Conservation (phyloP, 1,284 basidiomycete genomes). For the Marasmius tenuissimus region DNA sequence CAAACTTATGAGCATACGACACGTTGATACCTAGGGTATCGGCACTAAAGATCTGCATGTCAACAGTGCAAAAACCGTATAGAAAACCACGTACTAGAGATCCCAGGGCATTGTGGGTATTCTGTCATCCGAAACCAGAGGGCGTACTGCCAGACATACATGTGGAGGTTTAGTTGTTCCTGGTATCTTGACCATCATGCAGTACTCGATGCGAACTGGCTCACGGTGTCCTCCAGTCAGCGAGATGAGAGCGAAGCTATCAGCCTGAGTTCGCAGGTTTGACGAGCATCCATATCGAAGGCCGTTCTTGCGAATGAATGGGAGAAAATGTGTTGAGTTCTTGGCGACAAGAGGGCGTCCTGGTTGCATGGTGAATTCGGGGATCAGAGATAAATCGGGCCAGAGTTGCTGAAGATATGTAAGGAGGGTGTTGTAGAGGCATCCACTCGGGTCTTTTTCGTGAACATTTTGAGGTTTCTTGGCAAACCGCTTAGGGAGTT, state of each 20-base stretch:
- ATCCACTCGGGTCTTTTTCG: not conserved
- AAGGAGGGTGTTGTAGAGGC: not conserved
- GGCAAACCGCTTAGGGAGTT: not conserved
- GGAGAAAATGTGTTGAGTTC: slow-evolving; percentile 3
- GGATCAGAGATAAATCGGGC: slow-evolving; percentile 17
- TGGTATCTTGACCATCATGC: slow-evolving; percentile 1
- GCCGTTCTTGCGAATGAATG: slow-evolving; percentile 22
- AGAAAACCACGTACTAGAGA: slow-evolving; percentile 14
- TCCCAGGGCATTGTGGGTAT: slow-evolving; percentile 25
- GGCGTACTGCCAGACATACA: slow-evolving; percentile 17
- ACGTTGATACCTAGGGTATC: slow-evolving; percentile 11
- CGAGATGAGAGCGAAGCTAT: slow-evolving; percentile 15
- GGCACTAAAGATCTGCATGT: too few species aligned
- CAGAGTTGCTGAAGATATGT: slow-evolving; percentile 6
- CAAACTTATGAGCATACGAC: slow-evolving; percentile 1
- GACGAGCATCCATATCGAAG: slow-evolving; percentile 17
- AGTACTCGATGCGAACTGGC: slow-evolving; percentile 13
- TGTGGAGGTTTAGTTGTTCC: slow-evolving; percentile 8
- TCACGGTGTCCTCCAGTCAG: not conserved
- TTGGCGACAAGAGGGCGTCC: slow-evolving; percentile 8
- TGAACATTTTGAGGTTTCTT: not conserved
- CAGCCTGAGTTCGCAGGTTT: slow-evolving; percentile 9
- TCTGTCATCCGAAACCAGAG: slow-evolving; percentile 11
- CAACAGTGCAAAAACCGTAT: too few species aligned
- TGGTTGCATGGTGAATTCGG: slow-evolving; percentile 8